Conservation (phyloP, 73 alveolate species). For the Tetrahymena borealis region DNA sequence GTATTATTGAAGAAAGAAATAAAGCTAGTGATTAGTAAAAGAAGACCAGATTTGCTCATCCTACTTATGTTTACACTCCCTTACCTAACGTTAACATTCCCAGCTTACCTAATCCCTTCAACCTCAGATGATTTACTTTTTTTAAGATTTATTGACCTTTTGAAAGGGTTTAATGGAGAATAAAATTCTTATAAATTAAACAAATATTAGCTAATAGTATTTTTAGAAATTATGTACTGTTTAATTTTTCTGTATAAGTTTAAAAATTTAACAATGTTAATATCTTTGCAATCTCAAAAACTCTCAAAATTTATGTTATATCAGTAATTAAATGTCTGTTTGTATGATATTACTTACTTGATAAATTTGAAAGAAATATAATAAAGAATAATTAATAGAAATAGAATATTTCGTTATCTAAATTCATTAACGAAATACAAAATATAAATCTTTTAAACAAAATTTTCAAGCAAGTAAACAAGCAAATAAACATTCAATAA, state of each 20-base stretch:
- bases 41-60: background rate
- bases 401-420: no score
- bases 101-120: background rate
- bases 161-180: background rate
- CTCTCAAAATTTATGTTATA: background rate
- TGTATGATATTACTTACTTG: background rate
- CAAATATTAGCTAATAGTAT: background rate
- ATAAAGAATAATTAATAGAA: no score
- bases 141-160: background rate
- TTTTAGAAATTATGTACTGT: background rate
- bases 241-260: background rate
- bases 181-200: background rate
- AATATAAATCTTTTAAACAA: no score
- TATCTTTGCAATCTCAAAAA: background rate
- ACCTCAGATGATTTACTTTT: background rate
- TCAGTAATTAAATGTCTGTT: background rate
- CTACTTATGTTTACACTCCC: background rate
- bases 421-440: no score
- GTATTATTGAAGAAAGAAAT: background rate
- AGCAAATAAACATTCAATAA: no score
- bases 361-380: no score
- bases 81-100: background rate
- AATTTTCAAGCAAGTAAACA: no score
- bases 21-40: background rate
- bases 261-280: background rate